Conservation (phyloP, 2,329 filamentous ascomycete species). For the Verticillium albo-atrum region DNA sequence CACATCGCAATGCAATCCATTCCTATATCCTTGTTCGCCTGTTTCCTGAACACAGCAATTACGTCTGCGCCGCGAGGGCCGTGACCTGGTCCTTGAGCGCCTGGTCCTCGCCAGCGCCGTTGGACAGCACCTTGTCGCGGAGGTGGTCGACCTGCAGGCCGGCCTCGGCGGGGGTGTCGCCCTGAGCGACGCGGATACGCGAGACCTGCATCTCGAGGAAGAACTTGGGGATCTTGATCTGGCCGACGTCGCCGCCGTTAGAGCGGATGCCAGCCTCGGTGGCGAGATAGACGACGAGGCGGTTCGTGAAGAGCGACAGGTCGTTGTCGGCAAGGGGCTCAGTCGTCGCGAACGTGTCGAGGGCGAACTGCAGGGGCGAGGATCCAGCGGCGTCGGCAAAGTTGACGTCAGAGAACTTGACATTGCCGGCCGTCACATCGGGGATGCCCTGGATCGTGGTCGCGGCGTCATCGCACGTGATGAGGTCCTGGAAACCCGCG, state of each 20-base stretch:
- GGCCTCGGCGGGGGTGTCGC: constrained; percentile 44
- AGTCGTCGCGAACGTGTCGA: constrained; percentile 47
- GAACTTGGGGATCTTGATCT: constrained; percentile 60
- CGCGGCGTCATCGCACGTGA: constrained; percentile 43
- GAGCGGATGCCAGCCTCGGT: constrained; percentile 56
- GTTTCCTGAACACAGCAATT: neutral
- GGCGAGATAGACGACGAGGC: constrained; percentile 52
- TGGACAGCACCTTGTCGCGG: constrained; percentile 52
- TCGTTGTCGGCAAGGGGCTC: constrained; percentile 42
- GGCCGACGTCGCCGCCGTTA: constrained; percentile 43
- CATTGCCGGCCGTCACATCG: constrained; percentile 47
- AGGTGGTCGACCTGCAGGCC: constrained; percentile 53
- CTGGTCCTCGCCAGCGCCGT: constrained; percentile 44
- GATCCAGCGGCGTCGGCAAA: constrained; percentile 45
- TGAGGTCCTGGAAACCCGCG: constrained; percentile 30
- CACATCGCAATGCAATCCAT: neutral
- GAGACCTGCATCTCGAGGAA: constrained; percentile 56
- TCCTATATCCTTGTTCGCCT: neutral
- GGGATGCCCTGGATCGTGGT: constrained; percentile 51
- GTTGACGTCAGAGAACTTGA: constrained; percentile 51
- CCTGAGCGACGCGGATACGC: constrained; percentile 55
- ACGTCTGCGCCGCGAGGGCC: constrained; percentile 18
- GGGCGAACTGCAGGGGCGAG: constrained; percentile 49
- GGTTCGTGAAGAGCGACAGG: constrained; percentile 46
- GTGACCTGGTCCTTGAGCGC: constrained; percentile 48